These are phyloP conservation scores for Adansonia madagascariensis DNA, from an alignment of 441 rosid genomes.

Conservation along the genomic window DNA sequence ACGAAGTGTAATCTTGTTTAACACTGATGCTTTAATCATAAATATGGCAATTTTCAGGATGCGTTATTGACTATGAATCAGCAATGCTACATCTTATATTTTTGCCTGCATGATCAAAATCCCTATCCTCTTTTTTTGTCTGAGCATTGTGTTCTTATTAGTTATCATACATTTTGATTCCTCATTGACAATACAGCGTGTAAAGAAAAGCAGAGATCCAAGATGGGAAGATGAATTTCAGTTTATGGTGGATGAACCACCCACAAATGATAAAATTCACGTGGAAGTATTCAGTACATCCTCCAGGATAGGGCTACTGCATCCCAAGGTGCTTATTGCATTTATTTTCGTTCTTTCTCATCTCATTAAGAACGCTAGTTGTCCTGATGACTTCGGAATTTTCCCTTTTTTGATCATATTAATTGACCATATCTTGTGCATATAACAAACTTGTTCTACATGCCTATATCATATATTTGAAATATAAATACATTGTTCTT, in stretches of 20 bases:
- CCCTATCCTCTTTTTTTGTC: background rate
- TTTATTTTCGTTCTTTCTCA: background rate
- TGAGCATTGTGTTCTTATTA: background rate
- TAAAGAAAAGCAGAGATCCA: slow-evolving; percentile 72
- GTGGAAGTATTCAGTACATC: slow-evolving; percentile 67
- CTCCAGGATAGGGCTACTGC: slow-evolving; percentile 62
- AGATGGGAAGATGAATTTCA: slow-evolving; percentile 76
- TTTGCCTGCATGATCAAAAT: background rate
- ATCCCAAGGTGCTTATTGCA: slow-evolving; percentile 51
- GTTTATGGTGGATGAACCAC: slow-evolving; percentile 64
- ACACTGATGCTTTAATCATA: no score
- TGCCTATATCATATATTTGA: background rate
- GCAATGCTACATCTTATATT: background rate
- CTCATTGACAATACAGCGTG: slow-evolving; percentile 38
- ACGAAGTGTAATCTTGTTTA: no score
- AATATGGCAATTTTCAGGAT: background rate
- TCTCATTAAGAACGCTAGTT: background rate
- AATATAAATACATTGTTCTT: background rate
- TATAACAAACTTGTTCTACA: background rate
- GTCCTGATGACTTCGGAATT: background rate
- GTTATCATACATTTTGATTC: background rate
- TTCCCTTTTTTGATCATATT: background rate
- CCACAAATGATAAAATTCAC: slow-evolving; percentile 58
- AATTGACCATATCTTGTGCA: background rate
- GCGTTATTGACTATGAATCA: background rate